These are phyloP conservation scores for carrot (Daucus carota) DNA, from an alignment of 129 eudicot species.

Conservation along the genomic window DH1_v3.0 NC_030384.2:39142501-39143000, in stretches of 20 bases:
- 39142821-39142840: constrained; percentile 38
- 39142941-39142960: constrained; percentile 84
- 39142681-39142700: constrained; percentile 13
- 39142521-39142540: constrained; percentile 19
- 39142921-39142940: constrained; percentile 71
- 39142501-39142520: constrained; percentile 31
- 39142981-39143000: constrained; percentile 67
- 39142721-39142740: constrained; percentile 17
- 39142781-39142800: not conserved
- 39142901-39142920: constrained; percentile 89
- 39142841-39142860: constrained; percentile 64
- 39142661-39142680: constrained; percentile 1
- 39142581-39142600: constrained; percentile 5
- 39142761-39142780: not conserved
- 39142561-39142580: constrained; percentile 14
- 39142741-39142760: constrained; percentile 34
- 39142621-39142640: not conserved
- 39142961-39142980: constrained; percentile 58
- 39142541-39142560: constrained; percentile 14
- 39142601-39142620: constrained; percentile 9
- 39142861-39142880: constrained; percentile 95
- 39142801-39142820: not conserved
- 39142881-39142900: constrained; percentile 76
- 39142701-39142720: constrained; percentile 19
- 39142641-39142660: constrained; percentile 8